Evolutionary conservation across 306 rosid species (phyloP).

Genomic region (Lathyrus sativus): DNA sequence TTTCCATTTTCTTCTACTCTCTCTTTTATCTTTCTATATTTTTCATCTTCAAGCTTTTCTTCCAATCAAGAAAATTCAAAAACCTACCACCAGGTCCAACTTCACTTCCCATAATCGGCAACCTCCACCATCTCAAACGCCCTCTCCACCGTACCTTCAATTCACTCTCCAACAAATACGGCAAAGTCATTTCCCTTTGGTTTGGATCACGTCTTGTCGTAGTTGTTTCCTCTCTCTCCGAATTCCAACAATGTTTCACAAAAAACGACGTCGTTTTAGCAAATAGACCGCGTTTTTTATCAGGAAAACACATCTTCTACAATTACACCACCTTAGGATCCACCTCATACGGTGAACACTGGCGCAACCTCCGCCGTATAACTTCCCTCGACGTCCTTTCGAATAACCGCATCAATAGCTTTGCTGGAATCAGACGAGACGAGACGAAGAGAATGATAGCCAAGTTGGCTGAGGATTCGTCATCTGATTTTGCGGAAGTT

Average conservation of each 20-base stretch:
- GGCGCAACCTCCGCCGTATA: slow-evolving; percentile 73
- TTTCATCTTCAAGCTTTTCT: neutral
- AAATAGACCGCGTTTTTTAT: slow-evolving; percentile 46
- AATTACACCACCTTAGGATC: slow-evolving; percentile 45
- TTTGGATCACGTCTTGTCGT: slow-evolving; percentile 44
- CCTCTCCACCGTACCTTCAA: slow-evolving; percentile 48
- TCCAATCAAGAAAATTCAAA: slow-evolving; percentile 22
- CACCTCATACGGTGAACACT: slow-evolving; percentile 57
- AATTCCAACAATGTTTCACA: slow-evolving; percentile 57
- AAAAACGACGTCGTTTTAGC: slow-evolving; percentile 60
- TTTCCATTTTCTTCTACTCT: neutral
- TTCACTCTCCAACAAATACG: slow-evolving; percentile 42
- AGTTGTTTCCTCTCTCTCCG: slow-evolving; percentile 43
- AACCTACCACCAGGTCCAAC: slow-evolving; percentile 59
- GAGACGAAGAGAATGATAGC: slow-evolving; percentile 38
- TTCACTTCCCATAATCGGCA: slow-evolving; percentile 59
- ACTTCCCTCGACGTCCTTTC: slow-evolving; percentile 55
- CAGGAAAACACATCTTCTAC: slow-evolving; percentile 54
- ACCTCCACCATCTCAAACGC: slow-evolving; percentile 53
- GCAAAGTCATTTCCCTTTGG: slow-evolving; percentile 44
- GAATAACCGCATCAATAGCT: slow-evolving; percentile 31
- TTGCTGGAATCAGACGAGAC: slow-evolving; percentile 33
- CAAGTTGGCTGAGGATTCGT: slow-evolving; percentile 33
- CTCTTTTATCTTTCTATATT: neutral
- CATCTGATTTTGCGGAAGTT: slow-evolving; percentile 29